Evolutionary conservation across 305 asterid genomes (phyloP).

Genomic region (Fraxinus platypoda): DNA sequence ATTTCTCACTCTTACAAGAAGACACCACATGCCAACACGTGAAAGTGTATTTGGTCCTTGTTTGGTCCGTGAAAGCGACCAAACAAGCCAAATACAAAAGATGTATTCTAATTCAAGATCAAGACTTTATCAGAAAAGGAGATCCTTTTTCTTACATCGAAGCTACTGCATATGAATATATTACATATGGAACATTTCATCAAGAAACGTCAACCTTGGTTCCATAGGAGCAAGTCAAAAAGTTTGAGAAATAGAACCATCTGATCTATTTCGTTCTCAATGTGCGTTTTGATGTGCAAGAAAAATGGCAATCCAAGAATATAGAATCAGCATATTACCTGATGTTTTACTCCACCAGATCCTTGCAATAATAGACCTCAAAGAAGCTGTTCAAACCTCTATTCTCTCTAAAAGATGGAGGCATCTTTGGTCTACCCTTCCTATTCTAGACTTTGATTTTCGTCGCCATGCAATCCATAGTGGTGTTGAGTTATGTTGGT

Average conservation of each 20-base stretch:
- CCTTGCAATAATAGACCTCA: constrained; percentile 13
- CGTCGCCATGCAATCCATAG: neutral
- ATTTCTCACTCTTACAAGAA: constrained; percentile 40
- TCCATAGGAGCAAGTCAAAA: no score
- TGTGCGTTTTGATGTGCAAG: neutral
- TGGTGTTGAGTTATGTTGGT: neutral
- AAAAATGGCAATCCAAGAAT: neutral
- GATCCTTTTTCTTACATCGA: neutral
- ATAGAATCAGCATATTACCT: constrained; percentile 18
- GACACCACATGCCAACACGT: neutral
- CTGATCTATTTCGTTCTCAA: no score
- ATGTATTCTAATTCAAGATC: no score
- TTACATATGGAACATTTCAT: no score
- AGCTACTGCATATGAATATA: no score
- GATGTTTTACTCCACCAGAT: constrained; percentile 24
- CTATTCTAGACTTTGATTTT: constrained; percentile 25
- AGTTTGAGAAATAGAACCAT: no score
- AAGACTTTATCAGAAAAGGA: no score
- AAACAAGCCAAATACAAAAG: neutral
- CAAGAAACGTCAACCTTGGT: no score
- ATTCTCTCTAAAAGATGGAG: constrained; percentile 27
- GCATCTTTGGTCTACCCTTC: constrained; percentile 17
- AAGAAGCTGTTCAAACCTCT: constrained; percentile 23
- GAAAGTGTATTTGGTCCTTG: no score
- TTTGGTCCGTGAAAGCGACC: no score